These are phyloP conservation scores for Bryum argenteum DNA, from an alignment of 225 moss, liverwort and hornwort genomes.

Conservation along the genomic window DNA sequence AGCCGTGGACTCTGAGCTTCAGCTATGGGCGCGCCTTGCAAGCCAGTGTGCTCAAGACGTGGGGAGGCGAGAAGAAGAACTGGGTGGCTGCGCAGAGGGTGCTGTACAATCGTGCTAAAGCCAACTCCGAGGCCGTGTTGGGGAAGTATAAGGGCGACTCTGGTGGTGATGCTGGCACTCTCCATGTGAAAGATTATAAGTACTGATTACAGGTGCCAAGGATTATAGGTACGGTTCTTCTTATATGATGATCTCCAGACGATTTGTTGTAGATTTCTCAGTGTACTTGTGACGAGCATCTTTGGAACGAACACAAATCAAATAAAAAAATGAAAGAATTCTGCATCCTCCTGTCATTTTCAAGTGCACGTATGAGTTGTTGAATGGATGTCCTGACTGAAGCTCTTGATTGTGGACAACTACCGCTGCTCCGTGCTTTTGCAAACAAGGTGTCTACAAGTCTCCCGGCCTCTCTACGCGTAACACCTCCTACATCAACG, in stretches of 20 bases:
- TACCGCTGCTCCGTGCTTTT: not conserved
- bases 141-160: constrained; percentile 67
- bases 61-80: constrained; percentile 63
- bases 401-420: not conserved
- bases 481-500: too few relatives aligned
- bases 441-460: not conserved
- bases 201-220: constrained; percentile 29
- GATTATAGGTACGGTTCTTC: not conserved
- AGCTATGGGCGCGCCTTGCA: constrained; percentile 64
- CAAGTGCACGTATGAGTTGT: not conserved
- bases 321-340: not conserved
- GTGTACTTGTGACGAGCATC: not conserved
- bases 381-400: not conserved
- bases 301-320: not conserved
- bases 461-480: not conserved
- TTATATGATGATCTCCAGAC: not conserved
- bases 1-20: constrained; percentile 63
- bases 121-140: constrained; percentile 57
- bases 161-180: constrained; percentile 54
- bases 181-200: constrained; percentile 51
- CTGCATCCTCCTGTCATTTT: not conserved
- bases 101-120: constrained; percentile 55
- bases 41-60: constrained; percentile 59
- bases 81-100: constrained; percentile 61
- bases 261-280: not conserved